Conservation (phyloP, 768 basidiomycete genomes). For the Leucogyrophana mollusca region DNA sequence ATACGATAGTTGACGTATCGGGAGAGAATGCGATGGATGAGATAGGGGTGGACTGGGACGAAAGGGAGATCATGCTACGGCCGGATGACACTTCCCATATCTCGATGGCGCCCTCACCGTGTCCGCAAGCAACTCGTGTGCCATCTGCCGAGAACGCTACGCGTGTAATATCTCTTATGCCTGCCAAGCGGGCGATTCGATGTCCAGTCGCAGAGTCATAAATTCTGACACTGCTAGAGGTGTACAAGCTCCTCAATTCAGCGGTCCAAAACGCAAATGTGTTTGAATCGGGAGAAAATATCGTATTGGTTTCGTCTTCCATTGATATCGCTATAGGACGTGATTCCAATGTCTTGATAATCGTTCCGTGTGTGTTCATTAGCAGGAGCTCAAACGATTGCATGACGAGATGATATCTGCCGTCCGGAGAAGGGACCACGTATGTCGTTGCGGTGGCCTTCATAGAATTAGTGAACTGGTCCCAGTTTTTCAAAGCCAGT, state of each 20-base stretch:
- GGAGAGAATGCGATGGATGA: conserved; percentile 16
- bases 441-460: not conserved
- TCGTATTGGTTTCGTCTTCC: conserved; percentile 1
- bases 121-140: conserved; percentile 12
- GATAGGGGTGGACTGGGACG: not conserved
- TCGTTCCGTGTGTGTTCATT: not conserved
- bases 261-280: conserved; percentile 3
- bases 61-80: conserved; percentile 3
- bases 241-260: not conserved
- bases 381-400: not conserved
- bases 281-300: conserved; percentile 13
- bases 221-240: not conserved
- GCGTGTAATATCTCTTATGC: conserved; percentile 11
- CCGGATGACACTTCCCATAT: conserved; percentile 16
- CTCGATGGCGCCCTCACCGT: conserved; percentile 14
- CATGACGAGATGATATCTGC: conserved; percentile 11
- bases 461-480: not conserved
- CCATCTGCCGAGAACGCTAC: conserved; percentile 13
- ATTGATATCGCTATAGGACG: conserved; percentile 3
- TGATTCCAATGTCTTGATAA: conserved; percentile 9
- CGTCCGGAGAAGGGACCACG: conserved; percentile 8
- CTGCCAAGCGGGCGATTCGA: conserved; percentile 14
- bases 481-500: conserved; percentile 6
- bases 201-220: conserved; percentile 3
- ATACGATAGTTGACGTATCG: conserved; percentile 13